Evolutionary conservation across 75 land plant genomes (phyloP).

Genomic region (Pseudotsuga menziesii): DNA sequence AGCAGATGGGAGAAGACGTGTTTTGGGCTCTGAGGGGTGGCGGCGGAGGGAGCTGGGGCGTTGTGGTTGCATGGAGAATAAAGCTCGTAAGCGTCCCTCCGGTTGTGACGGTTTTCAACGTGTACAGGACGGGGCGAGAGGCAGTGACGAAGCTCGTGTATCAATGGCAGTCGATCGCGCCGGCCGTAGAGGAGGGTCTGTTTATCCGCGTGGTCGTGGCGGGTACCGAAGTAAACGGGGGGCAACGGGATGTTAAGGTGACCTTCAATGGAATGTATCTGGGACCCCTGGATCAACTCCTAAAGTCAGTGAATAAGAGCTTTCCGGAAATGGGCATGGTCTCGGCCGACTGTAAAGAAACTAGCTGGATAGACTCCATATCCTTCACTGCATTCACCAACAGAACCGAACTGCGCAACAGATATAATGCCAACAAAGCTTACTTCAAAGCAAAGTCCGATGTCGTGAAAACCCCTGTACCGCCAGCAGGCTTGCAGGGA

Average conservation of each 20-base stretch:
- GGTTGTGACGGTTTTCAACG: conserved; percentile 6
- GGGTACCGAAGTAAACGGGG: neutral
- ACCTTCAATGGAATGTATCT: conserved; percentile 26
- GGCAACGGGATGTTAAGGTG: neutral
- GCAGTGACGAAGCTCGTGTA: neutral
- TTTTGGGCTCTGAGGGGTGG: neutral
- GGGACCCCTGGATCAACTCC: conserved; percentile 13
- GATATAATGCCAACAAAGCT: neutral
- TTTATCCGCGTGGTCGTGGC: neutral
- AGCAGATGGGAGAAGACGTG: neutral
- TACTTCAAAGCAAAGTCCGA: conserved; percentile 23
- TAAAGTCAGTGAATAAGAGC: conserved; percentile 11
- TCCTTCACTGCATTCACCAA: neutral
- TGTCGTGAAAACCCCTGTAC: conserved; percentile 15
- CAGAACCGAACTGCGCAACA: neutral
- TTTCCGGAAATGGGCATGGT: conserved; percentile 23
- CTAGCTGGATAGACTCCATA: conserved; percentile 18
- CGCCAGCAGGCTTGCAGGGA: neutral
- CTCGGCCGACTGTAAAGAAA: conserved; percentile 11
- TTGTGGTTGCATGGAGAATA: neutral
- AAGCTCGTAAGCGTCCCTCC: neutral
- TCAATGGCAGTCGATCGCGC: neutral
- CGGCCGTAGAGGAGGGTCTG: neutral
- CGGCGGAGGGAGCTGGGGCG: neutral
- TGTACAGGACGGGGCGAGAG: neutral